These are phyloP conservation scores for Geranomyces michiganensis DNA, from an alignment of 192 early-diverging fungal genomes.

Conservation along the genomic window DNA sequence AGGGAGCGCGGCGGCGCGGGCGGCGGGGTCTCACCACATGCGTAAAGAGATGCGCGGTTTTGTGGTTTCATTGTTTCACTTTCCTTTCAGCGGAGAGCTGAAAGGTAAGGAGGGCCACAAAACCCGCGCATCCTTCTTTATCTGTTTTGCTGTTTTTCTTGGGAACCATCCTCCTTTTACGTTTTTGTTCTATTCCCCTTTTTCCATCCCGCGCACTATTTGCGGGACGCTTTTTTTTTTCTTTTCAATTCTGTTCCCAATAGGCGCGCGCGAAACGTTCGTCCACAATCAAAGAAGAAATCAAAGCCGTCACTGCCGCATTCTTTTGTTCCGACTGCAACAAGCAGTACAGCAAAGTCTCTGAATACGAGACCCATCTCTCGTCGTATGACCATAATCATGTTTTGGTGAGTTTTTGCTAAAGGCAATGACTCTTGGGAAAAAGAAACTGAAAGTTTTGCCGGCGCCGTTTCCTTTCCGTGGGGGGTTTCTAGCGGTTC, in stretches of 20 bases:
- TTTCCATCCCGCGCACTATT: too few species aligned
- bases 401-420: slow-evolving; percentile 54
- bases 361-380: slow-evolving; percentile 77
- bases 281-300: slow-evolving; percentile 54
- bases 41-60: not conserved
- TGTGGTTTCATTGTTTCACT: not conserved
- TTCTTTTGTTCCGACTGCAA: slow-evolving; percentile 80
- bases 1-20: too few species aligned
- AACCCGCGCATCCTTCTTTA: too few species aligned
- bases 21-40: too few species aligned
- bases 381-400: slow-evolving; percentile 82
- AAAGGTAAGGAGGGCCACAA: too few species aligned
- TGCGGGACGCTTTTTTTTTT: too few species aligned
- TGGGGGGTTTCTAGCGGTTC: slow-evolving; percentile 55
- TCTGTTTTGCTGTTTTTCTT: slow-evolving; percentile 20
- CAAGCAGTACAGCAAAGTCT: slow-evolving; percentile 77
- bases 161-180: slow-evolving; percentile 9
- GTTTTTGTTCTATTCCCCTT: slow-evolving; percentile 16
- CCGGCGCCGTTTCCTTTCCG: not conserved
- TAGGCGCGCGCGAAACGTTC: too few species aligned
- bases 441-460: not conserved
- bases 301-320: slow-evolving; percentile 59
- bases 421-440: not conserved
- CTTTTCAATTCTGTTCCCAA: too few species aligned
- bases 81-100: not conserved